phyloP scores from a whole-genome alignment of 2,329 filamentous ascomycete species.

The Tolypocladium amazonense region DNA sequence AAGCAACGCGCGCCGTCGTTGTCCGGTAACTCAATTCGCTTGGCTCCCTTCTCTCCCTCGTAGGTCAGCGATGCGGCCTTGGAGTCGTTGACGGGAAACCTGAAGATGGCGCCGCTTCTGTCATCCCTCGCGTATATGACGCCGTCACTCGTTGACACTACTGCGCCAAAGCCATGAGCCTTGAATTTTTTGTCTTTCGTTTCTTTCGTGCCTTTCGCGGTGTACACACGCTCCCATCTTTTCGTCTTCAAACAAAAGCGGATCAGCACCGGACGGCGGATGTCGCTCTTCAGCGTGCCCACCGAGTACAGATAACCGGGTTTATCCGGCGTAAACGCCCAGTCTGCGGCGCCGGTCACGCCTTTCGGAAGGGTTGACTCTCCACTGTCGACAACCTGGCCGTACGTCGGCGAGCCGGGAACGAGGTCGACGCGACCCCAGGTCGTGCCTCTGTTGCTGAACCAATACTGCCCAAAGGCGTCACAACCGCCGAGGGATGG shows the following conservation, averaged over 20 bases:
- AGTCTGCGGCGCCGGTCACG: not conserved
- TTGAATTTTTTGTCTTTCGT: no score
- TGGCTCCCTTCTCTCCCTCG: no score
- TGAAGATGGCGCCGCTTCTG: not conserved
- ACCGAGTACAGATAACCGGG: not conserved
- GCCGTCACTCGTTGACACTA: not conserved
- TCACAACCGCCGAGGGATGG: not conserved
- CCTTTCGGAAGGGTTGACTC: not conserved
- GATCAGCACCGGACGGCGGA: not conserved
- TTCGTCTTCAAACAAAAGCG: not conserved
- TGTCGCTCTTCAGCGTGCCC: not conserved
- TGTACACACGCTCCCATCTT: not conserved
- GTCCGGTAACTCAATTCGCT: no score
- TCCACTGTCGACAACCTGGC: not conserved
- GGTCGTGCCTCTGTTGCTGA: not conserved
- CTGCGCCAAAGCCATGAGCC: not conserved
- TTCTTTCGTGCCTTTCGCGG: no score
- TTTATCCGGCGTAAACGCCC: not conserved
- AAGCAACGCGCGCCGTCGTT: not conserved
- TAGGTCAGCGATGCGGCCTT: not conserved
- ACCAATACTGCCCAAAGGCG: not conserved
- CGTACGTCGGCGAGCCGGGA: not conserved
- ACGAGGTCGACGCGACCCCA: not conserved
- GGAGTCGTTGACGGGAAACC: not conserved
- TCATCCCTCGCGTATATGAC: not conserved